Conservation (phyloP, 2,329 filamentous ascomycete species). For the Monosporascus sp. region DNA sequence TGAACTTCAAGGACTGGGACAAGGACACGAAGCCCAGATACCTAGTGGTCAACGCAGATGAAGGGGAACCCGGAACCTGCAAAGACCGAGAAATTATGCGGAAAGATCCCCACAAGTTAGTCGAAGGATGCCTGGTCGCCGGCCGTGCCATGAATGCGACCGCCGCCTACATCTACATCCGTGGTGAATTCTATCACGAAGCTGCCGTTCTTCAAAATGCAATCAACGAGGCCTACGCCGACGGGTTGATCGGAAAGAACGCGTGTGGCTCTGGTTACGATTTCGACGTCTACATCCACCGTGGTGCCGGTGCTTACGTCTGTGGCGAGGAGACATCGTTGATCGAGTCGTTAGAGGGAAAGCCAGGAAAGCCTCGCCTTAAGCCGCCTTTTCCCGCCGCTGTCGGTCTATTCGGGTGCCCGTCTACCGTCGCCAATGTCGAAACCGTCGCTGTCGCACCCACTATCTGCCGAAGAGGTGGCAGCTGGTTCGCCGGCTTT, state of each 20-base stretch:
- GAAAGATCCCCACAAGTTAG: constrained; percentile 98
- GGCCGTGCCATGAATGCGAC: constrained; percentile 98
- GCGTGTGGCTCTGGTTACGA: constrained; percentile 95
- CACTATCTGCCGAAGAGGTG: constrained; percentile 90
- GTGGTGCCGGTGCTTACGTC: constrained; percentile 94
- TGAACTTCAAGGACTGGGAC: constrained; percentile 99
- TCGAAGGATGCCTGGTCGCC: constrained; percentile 94
- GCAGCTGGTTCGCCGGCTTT: constrained; percentile 87
- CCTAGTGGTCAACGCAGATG: constrained; percentile 95
- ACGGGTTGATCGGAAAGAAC: constrained; percentile 95
- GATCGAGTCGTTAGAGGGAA: constrained; percentile 97
- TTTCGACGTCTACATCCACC: constrained; percentile 95
- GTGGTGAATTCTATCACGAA: constrained; percentile 96
- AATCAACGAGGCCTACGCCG: constrained; percentile 96
- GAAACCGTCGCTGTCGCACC: constrained; percentile 94
- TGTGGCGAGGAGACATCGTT: constrained; percentile 97
- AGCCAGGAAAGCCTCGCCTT: constrained; percentile 95
- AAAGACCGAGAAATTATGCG: constrained; percentile 99
- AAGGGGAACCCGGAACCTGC: constrained; percentile 97
- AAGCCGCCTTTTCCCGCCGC: constrained; percentile 98
- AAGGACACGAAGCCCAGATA: constrained; percentile 96
- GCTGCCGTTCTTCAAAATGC: constrained; percentile 88
- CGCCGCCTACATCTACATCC: constrained; percentile 98
- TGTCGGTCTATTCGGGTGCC: constrained; percentile 96
- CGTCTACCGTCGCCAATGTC: constrained; percentile 95